phyloP scores from a whole-genome alignment of 148 eudicot species.

The Amaranthus cruentus region DNA sequence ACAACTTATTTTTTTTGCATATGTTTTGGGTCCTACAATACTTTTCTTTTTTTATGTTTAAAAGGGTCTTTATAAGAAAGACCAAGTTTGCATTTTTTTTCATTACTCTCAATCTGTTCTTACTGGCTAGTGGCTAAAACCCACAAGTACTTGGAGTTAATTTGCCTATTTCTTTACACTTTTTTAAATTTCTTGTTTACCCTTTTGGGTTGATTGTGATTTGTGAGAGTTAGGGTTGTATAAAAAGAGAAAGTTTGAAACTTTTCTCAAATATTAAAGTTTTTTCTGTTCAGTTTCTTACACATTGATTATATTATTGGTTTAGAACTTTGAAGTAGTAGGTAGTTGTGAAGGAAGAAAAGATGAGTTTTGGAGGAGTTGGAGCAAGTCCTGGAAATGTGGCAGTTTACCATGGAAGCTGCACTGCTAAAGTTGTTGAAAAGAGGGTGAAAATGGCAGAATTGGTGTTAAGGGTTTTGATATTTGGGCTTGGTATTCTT shows the following conservation, averaged over 20 bases:
- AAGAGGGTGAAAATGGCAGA: constrained; percentile 60
- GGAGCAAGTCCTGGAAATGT: constrained; percentile 63
- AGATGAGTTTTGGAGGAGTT: constrained; percentile 22
- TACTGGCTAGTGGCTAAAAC: neutral
- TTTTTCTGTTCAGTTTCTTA: too few relatives aligned
- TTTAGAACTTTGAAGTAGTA: neutral
- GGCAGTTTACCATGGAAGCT: constrained; percentile 50
- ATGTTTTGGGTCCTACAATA: neutral
- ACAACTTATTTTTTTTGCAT: neutral
- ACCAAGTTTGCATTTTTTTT: neutral
- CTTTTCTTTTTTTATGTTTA: neutral
- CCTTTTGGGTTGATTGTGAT: neutral
- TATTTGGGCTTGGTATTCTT: constrained; percentile 51
- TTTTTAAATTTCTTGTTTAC: constrained; percentile 8
- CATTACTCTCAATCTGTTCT: neutral
- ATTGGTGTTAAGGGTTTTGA: constrained; percentile 59
- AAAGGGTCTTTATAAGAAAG: neutral
- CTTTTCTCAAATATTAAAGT: neutral
- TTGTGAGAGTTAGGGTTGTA: neutral
- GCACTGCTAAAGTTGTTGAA: constrained; percentile 46
- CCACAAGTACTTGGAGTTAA: neutral
- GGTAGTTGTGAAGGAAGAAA: neutral
- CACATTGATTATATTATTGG: neutral
- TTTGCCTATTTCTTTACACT: neutral
- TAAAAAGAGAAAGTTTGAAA: neutral